Percentiles rank a stretch among this genome's conserved stretches.
phyloP scores from a whole-genome alignment of 768 basidiomycete genomes.

The Holtermannia corniformis region DNA sequence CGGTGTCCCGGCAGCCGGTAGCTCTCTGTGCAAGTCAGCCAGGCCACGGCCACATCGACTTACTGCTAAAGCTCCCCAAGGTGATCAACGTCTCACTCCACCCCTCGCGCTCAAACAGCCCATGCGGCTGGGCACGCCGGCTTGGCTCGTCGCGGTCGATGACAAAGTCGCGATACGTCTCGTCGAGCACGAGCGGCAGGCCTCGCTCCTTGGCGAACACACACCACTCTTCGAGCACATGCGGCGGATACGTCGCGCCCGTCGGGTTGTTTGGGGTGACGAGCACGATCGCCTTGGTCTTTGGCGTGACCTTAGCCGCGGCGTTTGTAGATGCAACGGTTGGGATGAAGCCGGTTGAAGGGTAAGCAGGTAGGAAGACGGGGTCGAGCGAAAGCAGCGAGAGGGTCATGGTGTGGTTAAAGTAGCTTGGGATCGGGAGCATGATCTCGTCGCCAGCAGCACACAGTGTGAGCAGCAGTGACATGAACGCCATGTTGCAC shows the following conservation, averaged over 20 bases:
- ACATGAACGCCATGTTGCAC: slow-evolving; percentile 64
- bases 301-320: slow-evolving; percentile 39
- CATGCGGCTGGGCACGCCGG: slow-evolving; percentile 28
- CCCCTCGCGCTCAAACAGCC: slow-evolving; percentile 38
- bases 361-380: slow-evolving; percentile 50
- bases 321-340: slow-evolving; percentile 46
- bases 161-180: slow-evolving; percentile 78
- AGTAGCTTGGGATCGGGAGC: slow-evolving; percentile 60
- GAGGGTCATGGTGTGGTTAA: slow-evolving; percentile 51
- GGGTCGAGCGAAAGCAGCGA: slow-evolving; percentile 55
- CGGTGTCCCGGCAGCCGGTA: slow-evolving; percentile 60
- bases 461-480: slow-evolving; percentile 56
- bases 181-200: slow-evolving; percentile 68
- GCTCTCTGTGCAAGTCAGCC: slow-evolving; percentile 20
- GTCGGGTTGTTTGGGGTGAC: slow-evolving; percentile 49
- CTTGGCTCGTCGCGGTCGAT: slow-evolving; percentile 2
- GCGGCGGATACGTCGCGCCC: slow-evolving; percentile 57
- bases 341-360: slow-evolving; percentile 54
- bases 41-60: slow-evolving; percentile 28
- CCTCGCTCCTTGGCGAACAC: slow-evolving; percentile 50
- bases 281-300: slow-evolving; percentile 61
- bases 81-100: slow-evolving; percentile 61
- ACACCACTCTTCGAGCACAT: slow-evolving; percentile 53
- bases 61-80: slow-evolving; percentile 71
- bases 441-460: slow-evolving; percentile 62